Percentiles rank a stretch among this genome's conserved stretches.
These are phyloP conservation scores for Cymbopogon flexuosus DNA, from an alignment of 202 grass and related monocot species.

Conservation along the genomic window DNA sequence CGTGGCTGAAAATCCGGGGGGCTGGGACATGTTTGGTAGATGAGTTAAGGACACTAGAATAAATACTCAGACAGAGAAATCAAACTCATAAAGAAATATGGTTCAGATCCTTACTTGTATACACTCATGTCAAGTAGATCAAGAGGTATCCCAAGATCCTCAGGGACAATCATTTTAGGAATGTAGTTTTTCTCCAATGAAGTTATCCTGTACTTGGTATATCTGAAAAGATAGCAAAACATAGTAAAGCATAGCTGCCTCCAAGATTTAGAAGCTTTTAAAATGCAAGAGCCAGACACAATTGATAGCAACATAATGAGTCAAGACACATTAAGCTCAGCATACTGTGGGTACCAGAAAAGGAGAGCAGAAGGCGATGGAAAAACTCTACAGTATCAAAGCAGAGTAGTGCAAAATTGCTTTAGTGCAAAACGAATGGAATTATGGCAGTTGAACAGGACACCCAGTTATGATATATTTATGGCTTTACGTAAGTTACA, in stretches of 20 bases:
- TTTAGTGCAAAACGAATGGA: background rate
- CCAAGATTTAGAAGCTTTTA: conserved; percentile 14
- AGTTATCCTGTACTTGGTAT: conserved; percentile 83
- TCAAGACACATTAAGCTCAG: background rate
- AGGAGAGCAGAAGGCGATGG: background rate
- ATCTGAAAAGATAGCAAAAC: conserved; percentile 48
- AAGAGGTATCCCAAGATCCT: conserved; percentile 95
- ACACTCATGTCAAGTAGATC: conserved; percentile 88
- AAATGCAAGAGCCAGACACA: conserved; percentile 11
- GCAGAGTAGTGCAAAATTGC: background rate
- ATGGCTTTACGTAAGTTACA: too few species aligned
- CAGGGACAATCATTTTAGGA: conserved; percentile 76
- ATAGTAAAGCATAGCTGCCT: conserved; percentile 17
- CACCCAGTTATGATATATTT: background rate
- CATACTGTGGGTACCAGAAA: background rate
- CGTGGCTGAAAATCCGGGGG: conserved; percentile 45
- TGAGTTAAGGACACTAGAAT: conserved; percentile 20
- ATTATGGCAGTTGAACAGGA: background rate
- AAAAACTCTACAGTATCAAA: conserved; percentile 6
- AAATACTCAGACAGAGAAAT: conserved; percentile 21
- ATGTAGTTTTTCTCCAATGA: conserved; percentile 96
- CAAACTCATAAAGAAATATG: conserved; percentile 19
- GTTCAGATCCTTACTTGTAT: conserved; percentile 71
- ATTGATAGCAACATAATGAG: background rate
- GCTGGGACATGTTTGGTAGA: conserved; percentile 34